Base-by-base conservation (phyloP, 345 rosid genomes). In the Brassica rapa region DNA sequence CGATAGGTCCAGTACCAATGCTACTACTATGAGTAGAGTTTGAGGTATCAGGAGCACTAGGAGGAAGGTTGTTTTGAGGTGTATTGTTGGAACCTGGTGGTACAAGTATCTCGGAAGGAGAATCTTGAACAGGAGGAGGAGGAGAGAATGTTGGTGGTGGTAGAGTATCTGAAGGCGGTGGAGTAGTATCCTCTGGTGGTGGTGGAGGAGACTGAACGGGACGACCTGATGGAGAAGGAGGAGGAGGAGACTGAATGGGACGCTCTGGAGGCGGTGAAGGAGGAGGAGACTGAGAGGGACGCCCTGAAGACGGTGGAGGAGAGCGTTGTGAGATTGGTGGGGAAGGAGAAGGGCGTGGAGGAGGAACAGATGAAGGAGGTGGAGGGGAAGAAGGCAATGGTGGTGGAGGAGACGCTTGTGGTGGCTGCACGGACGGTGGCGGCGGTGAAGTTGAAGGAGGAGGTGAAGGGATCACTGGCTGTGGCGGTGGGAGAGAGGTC, bases 171-270 rank as follows among this genome's bases (percentile, higher is more conserved):
- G 60, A 53, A 16, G 60, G 60, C 4, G 60, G 60, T 53, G 60
- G 60, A 53, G 10, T 53, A 53, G 60, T 53, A 16, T 16, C 60
- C 60, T 53, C 60, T 53, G 57, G 3, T 51, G 24, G 24, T 4
- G 59, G 56, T 1, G 56, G 59, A 15, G 59, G 59, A 53, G 59
- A 53, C 59, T 53, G 59, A 53, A 53, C 16, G 59, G 59, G 59
- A 53, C 59, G 23, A 53, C 23, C 59, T 53, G 59, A 53, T 6
- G 57, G 57, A 51, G 60, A 8, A 53, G 60, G 3, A 16, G 60
- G 60, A 53, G 23, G 23, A 15, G 60, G 68, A 33, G 80, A 73
- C 33, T 9, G 35, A 85, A 30, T 21, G 74, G 79, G 68, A 60
- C 61, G 67, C 1, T 32, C 29, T 60, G 74, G 51, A 43, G 68